Evolutionary conservation across 495 filamentous ascomycete species (phyloP), one percentile per base, ranked within the genome.

Genomic region (Filosporella fistucella): DNA sequence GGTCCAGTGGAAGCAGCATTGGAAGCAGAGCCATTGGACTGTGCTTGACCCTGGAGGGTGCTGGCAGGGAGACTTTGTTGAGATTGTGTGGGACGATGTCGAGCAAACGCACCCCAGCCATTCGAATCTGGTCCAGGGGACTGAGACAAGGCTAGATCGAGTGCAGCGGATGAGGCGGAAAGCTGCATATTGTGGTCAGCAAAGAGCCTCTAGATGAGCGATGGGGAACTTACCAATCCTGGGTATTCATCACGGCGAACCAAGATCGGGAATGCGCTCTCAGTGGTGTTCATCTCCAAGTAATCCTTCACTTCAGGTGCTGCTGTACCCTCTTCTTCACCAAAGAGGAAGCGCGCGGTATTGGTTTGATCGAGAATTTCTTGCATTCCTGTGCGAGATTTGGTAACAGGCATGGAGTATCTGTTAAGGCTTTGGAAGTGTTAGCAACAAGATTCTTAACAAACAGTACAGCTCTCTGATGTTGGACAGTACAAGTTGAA

Each of bases 371-470:
- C 90, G 53, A 80, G 79, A 26, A 69, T 72, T 29, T 78, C 74
- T 52, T 68, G 63, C 51, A 73, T 57, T 34, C 82, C 81, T 21
- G 72, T 72, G 33, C 86, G 76, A 52, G 73, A 78, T 52, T 77
- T 80, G 39, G 82, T 85, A 22, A 87, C 81, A 7, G 90, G 90
- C 86, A 96, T 90, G 8, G 89, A 95, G 63, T 91, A 89, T 34
- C 90, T 83, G 60, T 95, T 89, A 42, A 82, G 72, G 45, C 86
- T 91, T 45, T 28, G 4, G 35, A 20, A 39, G 42, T 36, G 51
- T 66, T 59, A 54, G 60, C 34, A 23, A 63, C 45, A 50, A 57
- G 58, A 45, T 47, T 47, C 29, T 50, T 21, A 33, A 28, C 25
- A 57, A 56, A 25, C 28, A n/a, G n/a, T n/a, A n/a, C n/a, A n/a